Evolutionary conservation across 257 asterid species (phyloP), one percentile per base, ranked within the genome.

Genomic region (Nicotiana attenuata): DNA sequence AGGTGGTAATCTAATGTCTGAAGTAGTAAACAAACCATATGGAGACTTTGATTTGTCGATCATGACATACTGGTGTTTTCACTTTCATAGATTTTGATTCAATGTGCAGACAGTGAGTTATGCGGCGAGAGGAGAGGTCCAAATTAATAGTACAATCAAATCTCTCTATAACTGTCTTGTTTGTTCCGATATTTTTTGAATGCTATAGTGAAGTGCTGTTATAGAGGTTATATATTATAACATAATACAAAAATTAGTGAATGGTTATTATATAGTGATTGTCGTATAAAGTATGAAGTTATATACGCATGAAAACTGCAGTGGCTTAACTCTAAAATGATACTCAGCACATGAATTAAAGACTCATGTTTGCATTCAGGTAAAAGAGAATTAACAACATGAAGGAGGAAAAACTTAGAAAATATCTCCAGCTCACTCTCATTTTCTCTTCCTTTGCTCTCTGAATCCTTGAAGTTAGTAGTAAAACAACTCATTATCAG

Each of bases 401-500:
- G 82, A 84, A 66, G 84, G 81, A 47, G 79, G 78, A 84, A 60
- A 41, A 81, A 76, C 67, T 10, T 52, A 78, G 78, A 73, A 81
- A 82, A 85, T 56, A 83, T 75, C 77, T 76, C 61, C 41, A 69
- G 56, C 57, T 67, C 77, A 65, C 59, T 68, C 82, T 77, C 65
- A 61, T 86, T 76, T 28, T 78, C 29, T 26, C 57, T 45, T 57
- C 77, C 65, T 17, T 66, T 31, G 24, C 24, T 66, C 50, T 66
- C 52, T 65, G 45, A 65, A 28, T 65, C 41, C 71, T 14, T 15
- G 7, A 50, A 61, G 65, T 56, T 53, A 60, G 78, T 52, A 65
- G 78, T 52, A 65, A 56, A 29, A 77, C n/a, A 47, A 53, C 33
- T 82, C 81, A 67, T 65, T 16, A 80, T 88, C 86, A 91, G 81